These are phyloP conservation scores for Coelastrella sp. DNA, from an alignment of 139 green algal genomes.

Conservation along the genomic window DNA sequence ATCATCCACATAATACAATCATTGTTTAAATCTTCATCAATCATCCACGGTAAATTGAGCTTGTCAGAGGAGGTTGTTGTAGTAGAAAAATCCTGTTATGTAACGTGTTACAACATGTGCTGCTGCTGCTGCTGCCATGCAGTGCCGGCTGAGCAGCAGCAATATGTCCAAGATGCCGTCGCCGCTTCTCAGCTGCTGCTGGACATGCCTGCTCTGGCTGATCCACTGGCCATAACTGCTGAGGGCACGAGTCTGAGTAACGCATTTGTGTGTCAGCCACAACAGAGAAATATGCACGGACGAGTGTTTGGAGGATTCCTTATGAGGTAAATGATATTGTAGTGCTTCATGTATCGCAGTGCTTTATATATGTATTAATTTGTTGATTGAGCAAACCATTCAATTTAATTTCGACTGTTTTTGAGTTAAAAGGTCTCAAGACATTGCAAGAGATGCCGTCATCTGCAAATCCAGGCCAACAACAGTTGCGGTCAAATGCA, in stretches of 20 bases:
- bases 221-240: slow-evolving; percentile 61
- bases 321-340: slow-evolving; percentile 67
- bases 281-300: slow-evolving; percentile 83
- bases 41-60: no score
- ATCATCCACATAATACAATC: no score
- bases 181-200: slow-evolving; percentile 37
- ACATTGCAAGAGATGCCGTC: no score
- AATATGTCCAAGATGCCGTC: slow-evolving; percentile 46
- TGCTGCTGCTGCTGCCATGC: slow-evolving; percentile 12
- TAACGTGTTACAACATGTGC: no score
- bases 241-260: slow-evolving; percentile 72
- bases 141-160: slow-evolving; percentile 29
- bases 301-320: slow-evolving; percentile 91
- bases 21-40: no score
- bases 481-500: no score
- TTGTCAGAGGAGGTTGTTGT: no score
- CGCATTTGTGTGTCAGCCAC: slow-evolving; percentile 85
- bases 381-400: neutral
- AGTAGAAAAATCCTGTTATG: no score
- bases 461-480: no score
- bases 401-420: neutral
- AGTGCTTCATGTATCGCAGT: neutral
- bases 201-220: slow-evolving; percentile 70
- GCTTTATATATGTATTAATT: no score
- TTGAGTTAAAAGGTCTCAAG: neutral